phyloP scores from a whole-genome alignment of 768 basidiomycete species.

The Thelephora ganbajun region DNA sequence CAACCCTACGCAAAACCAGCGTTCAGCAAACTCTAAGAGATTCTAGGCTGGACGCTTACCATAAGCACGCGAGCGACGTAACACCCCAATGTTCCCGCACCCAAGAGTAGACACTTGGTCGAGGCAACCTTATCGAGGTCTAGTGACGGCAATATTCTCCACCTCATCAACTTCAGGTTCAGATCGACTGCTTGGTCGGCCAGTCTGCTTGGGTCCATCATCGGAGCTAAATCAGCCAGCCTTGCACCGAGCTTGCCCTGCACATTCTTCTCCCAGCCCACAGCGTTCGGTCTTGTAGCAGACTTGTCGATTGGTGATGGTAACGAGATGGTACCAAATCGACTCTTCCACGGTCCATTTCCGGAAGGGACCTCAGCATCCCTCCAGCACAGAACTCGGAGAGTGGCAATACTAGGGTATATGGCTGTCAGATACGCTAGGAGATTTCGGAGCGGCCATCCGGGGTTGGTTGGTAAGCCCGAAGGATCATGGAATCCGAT shows the following conservation, averaged over 20 bases:
- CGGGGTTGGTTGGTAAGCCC: constrained; percentile 35
- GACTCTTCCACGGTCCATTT: constrained; percentile 42
- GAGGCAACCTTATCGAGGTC: constrained; percentile 76
- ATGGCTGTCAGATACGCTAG: constrained; percentile 64
- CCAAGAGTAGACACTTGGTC: constrained; percentile 76
- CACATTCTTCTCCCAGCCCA: constrained; percentile 94
- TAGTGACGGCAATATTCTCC: constrained; percentile 85
- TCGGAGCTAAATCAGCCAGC: constrained; percentile 80
- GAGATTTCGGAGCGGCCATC: constrained; percentile 90
- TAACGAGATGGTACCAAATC: constrained; percentile 36
- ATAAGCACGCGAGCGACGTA: constrained; percentile 88
- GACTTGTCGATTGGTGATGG: background rate
- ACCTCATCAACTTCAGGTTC: constrained; percentile 95
- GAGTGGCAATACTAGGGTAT: constrained; percentile 31
- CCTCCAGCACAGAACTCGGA: constrained; percentile 71
- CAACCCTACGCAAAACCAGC: constrained; percentile 49
- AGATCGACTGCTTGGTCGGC: constrained; percentile 97
- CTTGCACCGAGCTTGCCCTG: constrained; percentile 80
- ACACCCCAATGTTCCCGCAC: constrained; percentile 93
- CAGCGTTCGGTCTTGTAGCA: constrained; percentile 36
- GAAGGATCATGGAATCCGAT: constrained; percentile 57
- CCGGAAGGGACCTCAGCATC: constrained; percentile 36
- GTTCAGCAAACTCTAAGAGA: background rate
- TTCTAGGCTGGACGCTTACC: constrained; percentile 28
- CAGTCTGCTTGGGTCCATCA: constrained; percentile 92